A percentile compares a stretch with the other conserved stretches of the same genome.
phyloP scores from a whole-genome alignment of 805 yeast species.

The Candida broadrunensis region DNA sequence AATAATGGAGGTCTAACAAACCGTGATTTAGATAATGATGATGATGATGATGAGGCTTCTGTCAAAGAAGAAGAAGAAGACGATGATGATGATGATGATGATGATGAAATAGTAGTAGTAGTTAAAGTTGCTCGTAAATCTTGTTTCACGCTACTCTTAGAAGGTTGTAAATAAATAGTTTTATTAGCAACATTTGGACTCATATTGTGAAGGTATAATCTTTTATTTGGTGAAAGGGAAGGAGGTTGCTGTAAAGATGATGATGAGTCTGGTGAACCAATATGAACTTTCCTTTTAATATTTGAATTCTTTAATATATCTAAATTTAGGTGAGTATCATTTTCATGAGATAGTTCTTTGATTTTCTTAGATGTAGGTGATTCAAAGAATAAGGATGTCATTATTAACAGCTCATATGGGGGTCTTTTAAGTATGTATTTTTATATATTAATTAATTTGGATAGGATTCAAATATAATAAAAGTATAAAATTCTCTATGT shows the following conservation, averaged over 20 bases:
- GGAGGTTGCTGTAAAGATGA: too few relatives aligned
- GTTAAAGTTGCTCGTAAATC: background rate
- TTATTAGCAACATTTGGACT: slow-evolving; percentile 33
- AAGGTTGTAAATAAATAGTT: slow-evolving; percentile 18
- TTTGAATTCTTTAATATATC: slow-evolving; percentile 2
- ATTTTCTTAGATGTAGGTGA: slow-evolving; percentile 3
- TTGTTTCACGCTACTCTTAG: slow-evolving; percentile 4
- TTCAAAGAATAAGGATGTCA: slow-evolving; percentile 9
- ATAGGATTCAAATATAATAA: too few relatives aligned
- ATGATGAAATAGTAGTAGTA: background rate
- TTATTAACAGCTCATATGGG: too few relatives aligned
- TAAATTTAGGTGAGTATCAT: background rate
- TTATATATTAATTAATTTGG: too few relatives aligned
- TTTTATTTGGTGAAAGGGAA: slow-evolving; percentile 14
- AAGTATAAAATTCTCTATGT: too few relatives aligned
- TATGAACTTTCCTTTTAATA: too few relatives aligned
- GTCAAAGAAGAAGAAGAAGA: background rate
- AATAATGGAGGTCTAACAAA: slow-evolving; percentile 12
- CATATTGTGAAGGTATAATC: slow-evolving; percentile 30
- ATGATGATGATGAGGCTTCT: background rate
- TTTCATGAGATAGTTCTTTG: background rate
- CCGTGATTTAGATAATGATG: slow-evolving; percentile 1
- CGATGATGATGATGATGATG: background rate
- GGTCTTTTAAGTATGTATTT: too few relatives aligned
- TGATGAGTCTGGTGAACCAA: too few relatives aligned